Percentiles rank a stretch among this genome's conserved stretches.
phyloP scores from a whole-genome alignment of 2,329 filamentous ascomycete genomes.

The Epichloe elymi region DNA sequence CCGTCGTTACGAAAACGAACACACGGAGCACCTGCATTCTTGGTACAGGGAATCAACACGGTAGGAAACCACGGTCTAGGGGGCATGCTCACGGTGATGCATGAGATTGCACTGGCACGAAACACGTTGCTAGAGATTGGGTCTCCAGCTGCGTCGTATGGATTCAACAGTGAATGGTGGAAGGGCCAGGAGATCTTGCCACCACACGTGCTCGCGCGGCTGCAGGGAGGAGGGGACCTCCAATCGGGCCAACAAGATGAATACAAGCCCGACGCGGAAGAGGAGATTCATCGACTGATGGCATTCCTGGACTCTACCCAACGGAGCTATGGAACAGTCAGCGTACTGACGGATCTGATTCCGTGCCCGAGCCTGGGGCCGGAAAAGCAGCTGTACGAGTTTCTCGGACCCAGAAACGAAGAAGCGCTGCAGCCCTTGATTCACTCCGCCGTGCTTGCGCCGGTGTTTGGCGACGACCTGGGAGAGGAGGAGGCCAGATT shows the following conservation, averaged over 20 bases:
- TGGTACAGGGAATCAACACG: conserved; percentile 25
- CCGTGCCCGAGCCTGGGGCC: conserved; percentile 20
- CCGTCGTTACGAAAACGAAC: conserved; percentile 32
- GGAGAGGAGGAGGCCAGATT: conserved; percentile 25
- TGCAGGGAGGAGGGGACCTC: conserved; percentile 17
- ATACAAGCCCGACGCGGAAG: conserved; percentile 26
- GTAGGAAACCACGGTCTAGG: conserved; percentile 31
- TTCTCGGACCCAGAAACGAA: conserved; percentile 19
- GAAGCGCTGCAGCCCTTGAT: conserved; percentile 18
- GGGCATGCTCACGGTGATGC: conserved; percentile 43
- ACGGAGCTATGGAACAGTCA: conserved; percentile 44
- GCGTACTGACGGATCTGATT: conserved; percentile 28
- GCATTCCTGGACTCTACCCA: conserved; percentile 50
- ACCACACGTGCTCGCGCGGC: conserved; percentile 22
- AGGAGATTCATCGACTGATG: conserved; percentile 49
- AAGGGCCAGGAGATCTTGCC: conserved; percentile 38
- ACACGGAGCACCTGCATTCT: conserved; percentile 34
- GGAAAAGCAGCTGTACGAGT: conserved; percentile 32
- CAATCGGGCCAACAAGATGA: conserved; percentile 17
- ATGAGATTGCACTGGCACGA: conserved; percentile 44
- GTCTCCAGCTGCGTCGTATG: conserved; percentile 32
- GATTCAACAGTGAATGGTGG: conserved; percentile 48
- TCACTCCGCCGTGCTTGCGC: conserved; percentile 18
- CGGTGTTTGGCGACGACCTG: conserved; percentile 17
- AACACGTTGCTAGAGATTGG: conserved; percentile 39